Conservation (phyloP, 1,284 basidiomycete genomes). For the Leccinum fallax region DNA sequence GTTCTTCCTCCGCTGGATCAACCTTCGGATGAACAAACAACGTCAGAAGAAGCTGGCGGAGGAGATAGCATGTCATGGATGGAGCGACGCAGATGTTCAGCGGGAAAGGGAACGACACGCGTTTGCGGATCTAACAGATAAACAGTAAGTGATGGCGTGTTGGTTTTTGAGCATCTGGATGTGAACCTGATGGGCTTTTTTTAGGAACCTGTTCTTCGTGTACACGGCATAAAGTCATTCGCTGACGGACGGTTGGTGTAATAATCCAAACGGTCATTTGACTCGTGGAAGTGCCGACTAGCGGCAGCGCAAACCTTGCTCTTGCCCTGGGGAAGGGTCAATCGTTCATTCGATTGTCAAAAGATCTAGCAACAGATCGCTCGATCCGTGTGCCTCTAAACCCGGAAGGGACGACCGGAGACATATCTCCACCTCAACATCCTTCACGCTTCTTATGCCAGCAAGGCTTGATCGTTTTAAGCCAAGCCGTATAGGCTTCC, state of each 20-base stretch:
- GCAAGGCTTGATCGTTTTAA: too few species aligned
- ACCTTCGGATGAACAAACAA: constrained; percentile 27
- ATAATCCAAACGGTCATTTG: neutral
- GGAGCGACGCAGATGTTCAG: constrained; percentile 37
- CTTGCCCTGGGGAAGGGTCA: too few species aligned
- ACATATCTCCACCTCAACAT: too few species aligned
- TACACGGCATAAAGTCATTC: neutral
- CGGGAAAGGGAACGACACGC: constrained; percentile 36
- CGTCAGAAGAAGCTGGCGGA: constrained; percentile 17
- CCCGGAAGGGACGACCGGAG: too few species aligned
- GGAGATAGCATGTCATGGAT: constrained; percentile 27
- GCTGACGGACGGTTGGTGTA: neutral
- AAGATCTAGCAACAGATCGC: too few species aligned
- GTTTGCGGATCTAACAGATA: constrained; percentile 40
- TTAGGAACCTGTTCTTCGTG: neutral
- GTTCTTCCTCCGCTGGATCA: constrained; percentile 29
- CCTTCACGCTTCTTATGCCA: too few species aligned
- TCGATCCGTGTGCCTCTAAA: too few species aligned
- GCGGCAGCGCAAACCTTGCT: too few species aligned
- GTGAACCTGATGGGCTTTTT: constrained; percentile 4
- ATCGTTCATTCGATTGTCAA: too few species aligned
- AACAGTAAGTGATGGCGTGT: constrained; percentile 23
- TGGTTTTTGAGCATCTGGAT: neutral
- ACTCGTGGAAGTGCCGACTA: too few species aligned
- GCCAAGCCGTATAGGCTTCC: too few species aligned